These are phyloP conservation scores for Schoenoplectus triqueter DNA, from an alignment of 202 grass and related monocot species.

Conservation along the genomic window DNA sequence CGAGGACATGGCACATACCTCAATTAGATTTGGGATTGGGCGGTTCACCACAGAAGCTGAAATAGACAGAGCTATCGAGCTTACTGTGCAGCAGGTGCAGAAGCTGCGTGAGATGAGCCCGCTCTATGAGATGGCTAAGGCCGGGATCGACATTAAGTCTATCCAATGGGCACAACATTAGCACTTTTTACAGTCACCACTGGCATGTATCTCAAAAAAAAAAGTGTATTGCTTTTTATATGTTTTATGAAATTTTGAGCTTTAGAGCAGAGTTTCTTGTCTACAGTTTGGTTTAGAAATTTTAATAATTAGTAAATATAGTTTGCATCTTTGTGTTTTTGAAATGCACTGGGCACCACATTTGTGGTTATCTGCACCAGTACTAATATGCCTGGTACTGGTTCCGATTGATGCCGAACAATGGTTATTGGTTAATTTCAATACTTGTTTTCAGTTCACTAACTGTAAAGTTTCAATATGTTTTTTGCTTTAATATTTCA, in stretches of 20 bases:
- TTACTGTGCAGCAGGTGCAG: conserved; percentile 72
- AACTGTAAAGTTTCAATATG: background rate
- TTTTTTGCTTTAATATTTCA: background rate
- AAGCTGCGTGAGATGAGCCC: conserved; percentile 86
- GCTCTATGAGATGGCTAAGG: conserved; percentile 90
- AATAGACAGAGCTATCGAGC: conserved; percentile 68
- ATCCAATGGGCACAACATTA: conserved; percentile 80
- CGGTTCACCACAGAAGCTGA: conserved; percentile 78
- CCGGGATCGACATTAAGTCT: conserved; percentile 72
- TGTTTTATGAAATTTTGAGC: conserved; percentile 34
- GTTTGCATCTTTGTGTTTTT: conserved; percentile 14
- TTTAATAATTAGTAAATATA: conserved; percentile 39
- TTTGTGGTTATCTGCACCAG: conserved; percentile 15
- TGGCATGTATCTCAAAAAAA: background rate
- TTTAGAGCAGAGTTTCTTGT: conserved; percentile 20
- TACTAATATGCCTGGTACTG: background rate
- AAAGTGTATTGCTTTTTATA: conserved; percentile 24
- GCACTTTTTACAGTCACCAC: background rate
- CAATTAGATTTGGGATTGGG: conserved; percentile 76
- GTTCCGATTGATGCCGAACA: background rate
- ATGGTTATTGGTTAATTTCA: background rate
- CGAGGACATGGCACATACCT: conserved; percentile 83
- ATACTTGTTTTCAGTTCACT: background rate
- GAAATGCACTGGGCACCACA: background rate
- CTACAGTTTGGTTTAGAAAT: conserved; percentile 24